phyloP scores from a whole-genome alignment of 495 filamentous ascomycete genomes.

The Darksidea phi region DNA sequence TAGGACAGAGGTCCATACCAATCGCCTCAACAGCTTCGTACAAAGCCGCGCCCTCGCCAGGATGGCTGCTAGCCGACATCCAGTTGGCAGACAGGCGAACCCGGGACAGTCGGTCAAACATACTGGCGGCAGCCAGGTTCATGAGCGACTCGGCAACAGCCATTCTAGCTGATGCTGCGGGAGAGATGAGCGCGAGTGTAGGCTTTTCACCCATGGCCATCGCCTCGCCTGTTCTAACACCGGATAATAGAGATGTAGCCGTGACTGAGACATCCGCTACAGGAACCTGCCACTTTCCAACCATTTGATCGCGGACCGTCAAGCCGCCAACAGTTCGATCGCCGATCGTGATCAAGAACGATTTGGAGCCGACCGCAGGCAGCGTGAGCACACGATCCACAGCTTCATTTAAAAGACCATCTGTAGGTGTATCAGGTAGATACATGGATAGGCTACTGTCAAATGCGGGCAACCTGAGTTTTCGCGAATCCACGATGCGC shows the following conservation, averaged over 20 bases:
- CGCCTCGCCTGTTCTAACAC: conserved; percentile 79
- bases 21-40: conserved; percentile 95
- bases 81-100: conserved; percentile 94
- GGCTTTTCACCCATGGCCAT: conserved; percentile 98
- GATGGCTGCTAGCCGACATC: conserved; percentile 95
- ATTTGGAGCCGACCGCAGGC: conserved; percentile 90
- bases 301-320: conserved; percentile 89
- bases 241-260: conserved; percentile 69
- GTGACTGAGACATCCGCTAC: conserved; percentile 93
- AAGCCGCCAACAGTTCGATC: conserved; percentile 90
- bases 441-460: conserved; percentile 66
- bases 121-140: conserved; percentile 85
- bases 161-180: conserved; percentile 93
- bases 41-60: conserved; percentile 88
- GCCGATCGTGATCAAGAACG: conserved; percentile 94
- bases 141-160: conserved; percentile 90
- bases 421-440: conserved; percentile 58
- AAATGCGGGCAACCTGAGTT: conserved; percentile 66
- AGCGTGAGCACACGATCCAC: conserved; percentile 77
- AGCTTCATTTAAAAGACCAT: conserved; percentile 71
- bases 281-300: conserved; percentile 94
- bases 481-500: conserved; percentile 71
- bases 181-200: conserved; percentile 82
- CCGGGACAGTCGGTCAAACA: conserved; percentile 70
- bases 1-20: conserved; percentile 80